Evolutionary conservation across 441 rosid species (phyloP).

Genomic region (Breynia disticha): DNA sequence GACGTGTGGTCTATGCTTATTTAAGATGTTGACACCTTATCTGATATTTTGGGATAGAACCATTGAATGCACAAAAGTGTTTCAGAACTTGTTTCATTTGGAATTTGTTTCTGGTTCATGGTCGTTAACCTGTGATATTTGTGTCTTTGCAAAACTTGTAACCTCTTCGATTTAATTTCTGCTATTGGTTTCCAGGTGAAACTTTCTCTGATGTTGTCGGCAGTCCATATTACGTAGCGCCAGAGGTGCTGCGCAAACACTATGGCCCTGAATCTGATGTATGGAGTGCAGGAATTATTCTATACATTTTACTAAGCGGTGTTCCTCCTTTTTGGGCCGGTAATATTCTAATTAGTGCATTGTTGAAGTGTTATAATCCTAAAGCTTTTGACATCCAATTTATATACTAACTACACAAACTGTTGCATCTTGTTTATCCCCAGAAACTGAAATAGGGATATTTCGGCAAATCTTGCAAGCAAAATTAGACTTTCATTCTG

Average conservation of each 20-base stretch:
- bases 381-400: background rate
- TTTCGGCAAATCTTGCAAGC: constrained; percentile 69
- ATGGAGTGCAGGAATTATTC: constrained; percentile 63
- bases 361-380: constrained; percentile 3
- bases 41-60: too few relatives aligned
- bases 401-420: background rate
- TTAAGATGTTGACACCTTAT: too few relatives aligned
- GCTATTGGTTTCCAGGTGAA: constrained; percentile 28
- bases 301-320: constrained; percentile 53
- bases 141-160: too few relatives aligned
- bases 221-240: constrained; percentile 63
- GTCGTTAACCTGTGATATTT: background rate
- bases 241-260: constrained; percentile 50
- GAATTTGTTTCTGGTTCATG: background rate
- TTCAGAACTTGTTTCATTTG: constrained; percentile 12
- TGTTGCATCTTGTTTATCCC: background rate
- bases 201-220: constrained; percentile 50
- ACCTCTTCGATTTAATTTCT: background rate
- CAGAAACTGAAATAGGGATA: constrained; percentile 80
- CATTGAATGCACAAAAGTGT: too few relatives aligned
- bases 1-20: too few relatives aligned
- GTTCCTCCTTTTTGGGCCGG: constrained; percentile 74
- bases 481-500: constrained; percentile 62
- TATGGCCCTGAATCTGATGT: constrained; percentile 63
- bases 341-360: constrained; percentile 14